Base-by-base conservation (phyloP, 257 asterid genomes). In the Fraxinus excelsior region DNA sequence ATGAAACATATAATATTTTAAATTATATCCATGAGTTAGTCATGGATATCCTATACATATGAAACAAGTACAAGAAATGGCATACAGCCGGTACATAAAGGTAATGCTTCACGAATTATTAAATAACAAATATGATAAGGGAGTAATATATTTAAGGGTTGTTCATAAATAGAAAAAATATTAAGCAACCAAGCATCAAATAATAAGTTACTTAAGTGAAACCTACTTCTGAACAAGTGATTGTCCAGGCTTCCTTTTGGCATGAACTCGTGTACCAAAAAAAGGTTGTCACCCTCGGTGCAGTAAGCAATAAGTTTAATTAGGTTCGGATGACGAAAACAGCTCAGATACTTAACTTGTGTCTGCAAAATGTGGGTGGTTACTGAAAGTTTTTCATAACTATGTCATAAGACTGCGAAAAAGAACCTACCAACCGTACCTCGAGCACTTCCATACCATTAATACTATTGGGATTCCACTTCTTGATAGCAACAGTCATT, bases 271-370 rank as follows among this genome's bases (percentile, higher is more conserved):
- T 81, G 56, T 0, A 77, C 82, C 76, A 69, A 78, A 19, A 73
- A 74, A 68, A 44, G 70, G 14, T 74, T 32, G 3, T 82, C 72
- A 7, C 71, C 83, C 23, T 78, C 78, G 12, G 4, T 35, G 79
- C 85, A 82, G 44, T 78, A 76, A 2, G 81, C 81, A 14, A 78
- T 75, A 26, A 82, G 76, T 75, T 78, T 78, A n/a, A 82, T 74
- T 14, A 82, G 78, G 65, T 78, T 82, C 1, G 85, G 78, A 67
- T 78, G 85, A 29, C 28, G 78, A 34, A 82, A 74, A 37, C 64
- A 78, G 35, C 68, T 19, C 67, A 78, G 26, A 71, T 70, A 74
- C 14, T 65, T 51, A 53, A 78, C 29, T 67, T 74, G 68, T 2
- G 51, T 71, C 85, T 82, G 82, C 51, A 82, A 72, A 76, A 18